A percentile compares a stretch with the other conserved stretches of the same genome.
phyloP scores from a whole-genome alignment of 2,329 filamentous ascomycete genomes.

The Alternaria postmessia region DNA sequence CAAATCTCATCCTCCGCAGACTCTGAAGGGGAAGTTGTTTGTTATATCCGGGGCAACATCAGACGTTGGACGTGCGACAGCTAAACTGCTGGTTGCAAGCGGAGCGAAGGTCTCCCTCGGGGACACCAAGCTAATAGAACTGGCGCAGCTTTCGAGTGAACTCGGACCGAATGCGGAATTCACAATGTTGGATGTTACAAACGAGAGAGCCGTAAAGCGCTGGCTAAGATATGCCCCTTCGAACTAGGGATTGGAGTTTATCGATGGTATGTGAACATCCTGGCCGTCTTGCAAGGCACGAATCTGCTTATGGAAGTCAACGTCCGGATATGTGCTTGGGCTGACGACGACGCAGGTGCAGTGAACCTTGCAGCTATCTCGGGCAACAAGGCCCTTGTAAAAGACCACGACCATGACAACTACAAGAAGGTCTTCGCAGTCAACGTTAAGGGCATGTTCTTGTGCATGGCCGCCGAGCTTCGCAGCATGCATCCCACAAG shows the following conservation, averaged over 20 bases:
- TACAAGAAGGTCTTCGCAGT: slow-evolving; percentile 45
- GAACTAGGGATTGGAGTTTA: slow-evolving; percentile 32
- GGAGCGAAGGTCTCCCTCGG: slow-evolving; percentile 14
- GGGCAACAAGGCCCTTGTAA: slow-evolving; percentile 31
- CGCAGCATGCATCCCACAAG: slow-evolving; percentile 47
- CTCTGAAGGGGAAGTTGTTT: slow-evolving; percentile 14
- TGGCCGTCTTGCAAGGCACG: background rate
- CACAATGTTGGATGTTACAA: slow-evolving; percentile 44
- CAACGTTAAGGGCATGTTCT: slow-evolving; percentile 48
- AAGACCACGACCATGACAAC: slow-evolving; percentile 43
- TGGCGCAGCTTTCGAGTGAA: slow-evolving; percentile 22
- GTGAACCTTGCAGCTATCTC: slow-evolving; percentile 53
- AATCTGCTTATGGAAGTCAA: background rate
- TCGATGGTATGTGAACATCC: slow-evolving; percentile 2
- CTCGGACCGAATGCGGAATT: slow-evolving; percentile 15
- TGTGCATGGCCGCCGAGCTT: slow-evolving; percentile 44
- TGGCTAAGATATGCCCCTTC: background rate
- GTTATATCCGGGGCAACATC: slow-evolving; percentile 24
- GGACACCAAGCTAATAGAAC: slow-evolving; percentile 14
- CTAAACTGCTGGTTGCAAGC: slow-evolving; percentile 8
- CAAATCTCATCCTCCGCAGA: background rate
- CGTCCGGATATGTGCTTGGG: slow-evolving; percentile 14
- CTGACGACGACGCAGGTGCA: slow-evolving; percentile 1
- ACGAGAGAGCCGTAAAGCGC: slow-evolving; percentile 38
- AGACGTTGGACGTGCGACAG: slow-evolving; percentile 20